A percentile compares a stretch with the other conserved stretches of the same genome.
phyloP scores from a whole-genome alignment of 805 yeast species.

The Monosporozyma aquatica region DNA sequence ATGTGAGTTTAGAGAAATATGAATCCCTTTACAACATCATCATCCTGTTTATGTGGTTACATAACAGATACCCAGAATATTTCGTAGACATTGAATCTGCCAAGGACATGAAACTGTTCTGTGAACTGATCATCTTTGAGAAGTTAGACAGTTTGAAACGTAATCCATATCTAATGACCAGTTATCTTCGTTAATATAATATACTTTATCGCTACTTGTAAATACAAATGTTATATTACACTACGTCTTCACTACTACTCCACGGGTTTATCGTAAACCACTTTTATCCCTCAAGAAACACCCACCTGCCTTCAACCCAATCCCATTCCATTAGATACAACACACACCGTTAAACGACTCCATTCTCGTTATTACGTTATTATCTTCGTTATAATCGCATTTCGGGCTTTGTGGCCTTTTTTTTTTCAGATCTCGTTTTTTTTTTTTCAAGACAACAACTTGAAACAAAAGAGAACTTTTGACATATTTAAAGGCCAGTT shows the following conservation, averaged over 20 bases:
- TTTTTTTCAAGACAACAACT: not conserved
- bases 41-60: conserved; percentile 72
- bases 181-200: too few species aligned
- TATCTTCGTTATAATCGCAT: not conserved
- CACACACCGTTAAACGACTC: not conserved
- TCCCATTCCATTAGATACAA: too few species aligned
- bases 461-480: not conserved
- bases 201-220: too few species aligned
- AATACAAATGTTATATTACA: too few species aligned
- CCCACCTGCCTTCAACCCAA: not conserved
- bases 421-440: too few species aligned
- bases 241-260: too few species aligned
- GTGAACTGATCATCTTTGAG: conserved; percentile 45
- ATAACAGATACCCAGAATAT: conserved; percentile 75
- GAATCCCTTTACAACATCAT: conserved; percentile 65
- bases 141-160: conserved; percentile 28
- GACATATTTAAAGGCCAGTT: conserved; percentile 1
- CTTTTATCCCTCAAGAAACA: not conserved
- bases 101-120: conserved; percentile 51
- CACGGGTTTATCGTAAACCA: not conserved
- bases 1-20: conserved; percentile 23
- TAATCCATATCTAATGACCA: conserved; percentile 24
- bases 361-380: too few species aligned
- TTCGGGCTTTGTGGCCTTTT: conserved; percentile 3
- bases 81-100: conserved; percentile 76